Evolutionary conservation across 148 eudicot species (phyloP), one percentile per base, ranked within the genome.

Genomic region (Nepenthes gracilis): DNA sequence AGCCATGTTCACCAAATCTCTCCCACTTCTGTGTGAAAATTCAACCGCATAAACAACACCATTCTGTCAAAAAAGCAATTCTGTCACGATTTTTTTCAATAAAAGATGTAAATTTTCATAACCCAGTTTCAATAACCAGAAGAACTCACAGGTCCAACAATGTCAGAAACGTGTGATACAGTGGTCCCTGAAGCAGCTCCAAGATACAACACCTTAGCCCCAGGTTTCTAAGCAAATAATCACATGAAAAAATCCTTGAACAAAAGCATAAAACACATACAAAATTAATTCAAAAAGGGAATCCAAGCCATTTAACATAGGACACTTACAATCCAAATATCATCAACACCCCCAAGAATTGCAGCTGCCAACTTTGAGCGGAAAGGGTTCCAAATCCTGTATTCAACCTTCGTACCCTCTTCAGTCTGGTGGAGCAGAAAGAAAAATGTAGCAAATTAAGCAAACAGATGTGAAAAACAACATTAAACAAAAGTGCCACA

Each of bases 181-280:
- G 99, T 93, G 2, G 96, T 93, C 71, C 99, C 97, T 5, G 95
- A 89, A 49, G 99, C 99, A 79, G 97, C 99, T 68, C 99, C 99
- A 56, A 93, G 92, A 60, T 93, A 93, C 59, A 93, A 85, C 2
- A 93, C 99, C 14, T 57, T 54, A 8, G 92, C 86, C 55, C 96
- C 96, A 13, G 98, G 98, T 81, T 84, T 49, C 53, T 49, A 49
- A 49, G 15, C 13, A n/a, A 49, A 5, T 49, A 49, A 49, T 49
- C 13, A 11, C 15, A 49, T 12, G 15, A 49, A 11, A 49, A 11
- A 11, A 49, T 10, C 13, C 53, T 5, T 49, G 6, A 49, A 49
- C 2, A n/a, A 49, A 2, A 10, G 12, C 13, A 2, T n/a, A 49
- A 10, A 49, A 10, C 3, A 11, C 53, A 5, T 6, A 2, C 6